Conservation (phyloP, 495 filamentous ascomycete genomes). For the Chaetomium cochliodes region DNA sequence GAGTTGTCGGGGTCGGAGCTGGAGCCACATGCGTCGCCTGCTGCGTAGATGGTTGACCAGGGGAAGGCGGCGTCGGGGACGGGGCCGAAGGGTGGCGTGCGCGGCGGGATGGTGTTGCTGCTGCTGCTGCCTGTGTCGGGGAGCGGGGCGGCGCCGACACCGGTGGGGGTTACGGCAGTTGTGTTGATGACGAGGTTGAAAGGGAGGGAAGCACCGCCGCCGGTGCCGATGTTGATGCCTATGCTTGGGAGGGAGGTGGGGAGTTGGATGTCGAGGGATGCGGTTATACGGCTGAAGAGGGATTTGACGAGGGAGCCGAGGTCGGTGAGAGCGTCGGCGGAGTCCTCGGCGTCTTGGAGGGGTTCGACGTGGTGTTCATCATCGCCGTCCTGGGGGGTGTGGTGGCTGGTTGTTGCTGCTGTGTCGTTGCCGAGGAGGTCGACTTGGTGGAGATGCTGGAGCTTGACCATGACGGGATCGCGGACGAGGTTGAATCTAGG, state of each 20-base stretch:
- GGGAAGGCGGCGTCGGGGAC: slow-evolving; percentile 44
- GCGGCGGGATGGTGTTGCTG: slow-evolving; percentile 39
- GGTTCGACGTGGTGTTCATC: slow-evolving; percentile 6
- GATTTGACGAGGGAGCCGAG: slow-evolving; percentile 40
- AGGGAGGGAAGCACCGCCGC: slow-evolving; percentile 13
- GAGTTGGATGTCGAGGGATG: slow-evolving; percentile 33
- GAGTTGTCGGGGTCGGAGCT: too few relatives aligned
- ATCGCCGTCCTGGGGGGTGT: background rate
- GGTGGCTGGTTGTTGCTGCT: slow-evolving; percentile 2
- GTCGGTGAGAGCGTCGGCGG: slow-evolving; percentile 19
- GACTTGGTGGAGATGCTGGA: slow-evolving; percentile 48
- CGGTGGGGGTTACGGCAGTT: slow-evolving; percentile 70
- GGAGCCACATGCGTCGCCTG: slow-evolving; percentile 43
- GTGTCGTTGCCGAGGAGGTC: slow-evolving; percentile 53
- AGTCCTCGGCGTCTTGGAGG: slow-evolving; percentile 10
- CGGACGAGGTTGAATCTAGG: slow-evolving; percentile 77
- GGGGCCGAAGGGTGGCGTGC: slow-evolving; percentile 41
- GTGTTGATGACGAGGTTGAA: slow-evolving; percentile 38
- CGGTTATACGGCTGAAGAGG: slow-evolving; percentile 37
- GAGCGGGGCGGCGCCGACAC: slow-evolving; percentile 71
- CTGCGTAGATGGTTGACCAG: slow-evolving; percentile 71
- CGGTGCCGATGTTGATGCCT: background rate
- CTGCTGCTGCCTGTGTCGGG: slow-evolving; percentile 56
- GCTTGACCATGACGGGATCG: slow-evolving; percentile 68
- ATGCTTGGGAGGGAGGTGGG: slow-evolving; percentile 14